A percentile compares a stretch with the other conserved stretches of the same genome.
Conservation (phyloP, 805 yeast genomes). For the Kazachstania viticola region DNA sequence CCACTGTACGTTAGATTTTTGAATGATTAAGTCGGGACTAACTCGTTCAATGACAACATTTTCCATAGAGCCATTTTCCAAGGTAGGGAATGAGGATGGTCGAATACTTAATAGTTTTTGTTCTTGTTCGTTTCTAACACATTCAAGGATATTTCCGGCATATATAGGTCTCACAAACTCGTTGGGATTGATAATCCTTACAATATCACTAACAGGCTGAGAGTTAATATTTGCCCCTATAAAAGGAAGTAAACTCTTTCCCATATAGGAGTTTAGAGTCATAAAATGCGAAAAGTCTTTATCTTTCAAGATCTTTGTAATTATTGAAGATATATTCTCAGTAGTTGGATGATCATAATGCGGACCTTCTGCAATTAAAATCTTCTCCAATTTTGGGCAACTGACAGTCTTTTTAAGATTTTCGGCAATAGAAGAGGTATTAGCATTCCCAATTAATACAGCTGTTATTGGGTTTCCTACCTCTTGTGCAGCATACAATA, state of each 20-base stretch:
- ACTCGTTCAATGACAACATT: conserved; percentile 28
- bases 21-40: background rate
- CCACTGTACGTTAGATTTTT: conserved; percentile 36
- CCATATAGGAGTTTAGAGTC: conserved; percentile 75
- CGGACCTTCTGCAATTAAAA: conserved; percentile 41
- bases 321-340: conserved; percentile 70
- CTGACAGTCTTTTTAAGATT: conserved; percentile 16
- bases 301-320: conserved; percentile 28
- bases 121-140: conserved; percentile 60
- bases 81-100: conserved; percentile 64
- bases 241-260: conserved; percentile 79
- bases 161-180: conserved; percentile 89
- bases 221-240: conserved; percentile 73
- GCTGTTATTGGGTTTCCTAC: conserved; percentile 77
- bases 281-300: conserved; percentile 50
- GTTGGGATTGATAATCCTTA: conserved; percentile 48
- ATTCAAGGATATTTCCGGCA: conserved; percentile 88
- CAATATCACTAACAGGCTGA: conserved; percentile 82
- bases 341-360: conserved; percentile 64
- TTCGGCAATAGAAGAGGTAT: conserved; percentile 40
- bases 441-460: conserved; percentile 55
- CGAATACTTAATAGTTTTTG: conserved; percentile 67
- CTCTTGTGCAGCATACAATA: conserved; percentile 66
- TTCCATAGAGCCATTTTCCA: conserved; percentile 35
- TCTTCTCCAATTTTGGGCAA: conserved; percentile 32